A percentile compares a stretch with the other conserved stretches of the same genome.
Conservation (phyloP, 2,329 filamentous ascomycete genomes). For the Xylaria sp. region DNA sequence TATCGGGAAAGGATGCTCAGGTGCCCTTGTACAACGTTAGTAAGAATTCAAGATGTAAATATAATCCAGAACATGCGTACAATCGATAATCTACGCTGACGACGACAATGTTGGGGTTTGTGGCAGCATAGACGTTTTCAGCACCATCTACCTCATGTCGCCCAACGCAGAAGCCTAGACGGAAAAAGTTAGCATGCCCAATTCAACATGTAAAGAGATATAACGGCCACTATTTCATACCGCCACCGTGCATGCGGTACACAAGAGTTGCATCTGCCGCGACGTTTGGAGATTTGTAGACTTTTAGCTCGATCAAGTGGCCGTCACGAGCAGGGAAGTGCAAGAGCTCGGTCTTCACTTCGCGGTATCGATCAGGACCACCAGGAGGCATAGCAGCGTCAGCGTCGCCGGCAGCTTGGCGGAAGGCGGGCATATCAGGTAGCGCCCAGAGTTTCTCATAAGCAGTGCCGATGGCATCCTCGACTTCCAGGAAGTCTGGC, state of each 20-base stretch:
- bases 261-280: slow-evolving; percentile 43
- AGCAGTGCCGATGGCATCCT: slow-evolving; percentile 44
- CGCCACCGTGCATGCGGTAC: slow-evolving; percentile 54
- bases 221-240: slow-evolving; percentile 25
- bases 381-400: slow-evolving; percentile 45
- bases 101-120: slow-evolving; percentile 50
- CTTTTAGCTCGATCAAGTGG: slow-evolving; percentile 51
- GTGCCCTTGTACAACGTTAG: slow-evolving; percentile 55
- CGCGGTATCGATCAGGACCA: slow-evolving; percentile 50
- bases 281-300: slow-evolving; percentile 48
- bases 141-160: slow-evolving; percentile 51
- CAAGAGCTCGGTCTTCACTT: slow-evolving; percentile 49
- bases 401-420: slow-evolving; percentile 44
- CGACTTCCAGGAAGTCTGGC: slow-evolving; percentile 48
- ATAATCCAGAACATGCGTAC: slow-evolving; percentile 40
- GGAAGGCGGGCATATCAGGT: slow-evolving; percentile 46
- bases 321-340: slow-evolving; percentile 51
- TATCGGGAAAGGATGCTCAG: slow-evolving; percentile 62
- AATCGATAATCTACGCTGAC: slow-evolving; percentile 54
- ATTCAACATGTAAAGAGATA: not conserved
- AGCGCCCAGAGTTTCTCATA: slow-evolving; percentile 46
- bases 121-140: slow-evolving; percentile 52
- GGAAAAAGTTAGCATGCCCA: not conserved
- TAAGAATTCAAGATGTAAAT: not conserved
- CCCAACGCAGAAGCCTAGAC: slow-evolving; percentile 42